A percentile compares a stretch with the other conserved stretches of the same genome.
Conservation (phyloP, 305 asterid genomes). For the Fraxinus angustifolia region DNA sequence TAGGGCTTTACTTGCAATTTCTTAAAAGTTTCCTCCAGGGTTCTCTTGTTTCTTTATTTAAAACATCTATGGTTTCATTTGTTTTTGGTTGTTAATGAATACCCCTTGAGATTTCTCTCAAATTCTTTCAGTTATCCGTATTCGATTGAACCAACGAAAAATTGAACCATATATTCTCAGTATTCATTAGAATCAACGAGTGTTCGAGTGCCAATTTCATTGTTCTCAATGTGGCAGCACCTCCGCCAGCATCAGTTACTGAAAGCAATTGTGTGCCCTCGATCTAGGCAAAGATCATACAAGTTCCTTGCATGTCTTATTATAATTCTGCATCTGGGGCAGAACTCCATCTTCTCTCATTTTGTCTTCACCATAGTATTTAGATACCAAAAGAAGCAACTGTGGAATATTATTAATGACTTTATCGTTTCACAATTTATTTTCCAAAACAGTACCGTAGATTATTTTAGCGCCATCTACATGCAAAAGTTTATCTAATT, state of each 20-base stretch:
- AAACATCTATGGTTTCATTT: neutral
- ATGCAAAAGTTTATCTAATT: neutral
- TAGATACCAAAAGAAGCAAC: neutral
- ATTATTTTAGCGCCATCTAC: neutral
- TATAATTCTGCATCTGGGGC: neutral
- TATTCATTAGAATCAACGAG: neutral
- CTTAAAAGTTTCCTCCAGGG: neutral
- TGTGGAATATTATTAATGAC: neutral
- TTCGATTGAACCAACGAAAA: neutral
- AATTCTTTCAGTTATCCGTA: neutral
- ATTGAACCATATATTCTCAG: neutral
- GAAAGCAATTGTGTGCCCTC: neutral
- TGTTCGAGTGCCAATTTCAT: neutral
- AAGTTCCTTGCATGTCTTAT: neutral
- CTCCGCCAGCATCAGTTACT: neutral
- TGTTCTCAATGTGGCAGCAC: neutral
- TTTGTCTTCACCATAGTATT: neutral
- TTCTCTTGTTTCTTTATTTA: neutral
- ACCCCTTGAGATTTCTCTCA: neutral
- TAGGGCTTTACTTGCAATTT: neutral
- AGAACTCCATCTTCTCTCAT: neutral
- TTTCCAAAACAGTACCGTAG: neutral
- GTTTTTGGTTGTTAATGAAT: neutral
- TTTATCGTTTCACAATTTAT: neutral
- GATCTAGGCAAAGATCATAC: neutral